Conservation (phyloP, 2,329 filamentous ascomycete genomes). For the Neopestalotiopsis clavispora region DNA sequence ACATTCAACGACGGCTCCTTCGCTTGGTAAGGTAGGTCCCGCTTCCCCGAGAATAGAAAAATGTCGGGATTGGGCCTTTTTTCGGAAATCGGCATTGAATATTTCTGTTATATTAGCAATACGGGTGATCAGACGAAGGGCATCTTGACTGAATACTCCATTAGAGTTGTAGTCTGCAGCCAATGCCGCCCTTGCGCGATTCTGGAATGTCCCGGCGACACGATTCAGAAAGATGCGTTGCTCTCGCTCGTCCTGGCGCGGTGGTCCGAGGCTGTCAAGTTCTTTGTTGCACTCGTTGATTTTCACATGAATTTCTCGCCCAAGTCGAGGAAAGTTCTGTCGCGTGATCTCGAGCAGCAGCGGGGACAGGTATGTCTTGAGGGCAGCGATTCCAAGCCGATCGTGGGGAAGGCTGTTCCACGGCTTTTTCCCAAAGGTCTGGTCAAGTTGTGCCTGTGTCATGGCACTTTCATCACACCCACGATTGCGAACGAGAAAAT, state of each 20-base stretch:
- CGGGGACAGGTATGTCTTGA: not conserved
- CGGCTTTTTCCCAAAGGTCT: too few relatives aligned
- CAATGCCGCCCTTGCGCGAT: constrained; percentile 7
- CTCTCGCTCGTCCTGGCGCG: constrained; percentile 22
- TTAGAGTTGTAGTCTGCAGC: constrained; percentile 10
- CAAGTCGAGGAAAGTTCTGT: constrained; percentile 33
- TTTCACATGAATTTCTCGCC: constrained; percentile 25
- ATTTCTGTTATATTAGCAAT: constrained; percentile 25
- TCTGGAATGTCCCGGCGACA: constrained; percentile 27
- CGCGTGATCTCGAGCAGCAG: constrained; percentile 29
- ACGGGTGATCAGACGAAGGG: constrained; percentile 27
- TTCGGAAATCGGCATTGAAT: constrained; percentile 20
- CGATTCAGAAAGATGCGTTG: constrained; percentile 24
- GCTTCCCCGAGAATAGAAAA: constrained; percentile 17
- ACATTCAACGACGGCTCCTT: too few relatives aligned
- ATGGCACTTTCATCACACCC: constrained; percentile 36
- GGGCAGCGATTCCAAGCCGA: not conserved
- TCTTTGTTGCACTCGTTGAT: constrained; percentile 17
- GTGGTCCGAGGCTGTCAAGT: constrained; percentile 21
- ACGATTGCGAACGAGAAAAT: constrained; percentile 49
- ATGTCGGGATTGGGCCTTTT: constrained; percentile 21
- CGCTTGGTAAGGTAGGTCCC: not conserved
- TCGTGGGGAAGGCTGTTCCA: not conserved
- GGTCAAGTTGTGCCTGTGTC: not conserved
- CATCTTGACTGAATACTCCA: not conserved